Evolutionary conservation across 768 basidiomycete species (phyloP), one percentile per base, ranked within the genome.

Genomic region (Lanmaoa pseudosensibilis): DNA sequence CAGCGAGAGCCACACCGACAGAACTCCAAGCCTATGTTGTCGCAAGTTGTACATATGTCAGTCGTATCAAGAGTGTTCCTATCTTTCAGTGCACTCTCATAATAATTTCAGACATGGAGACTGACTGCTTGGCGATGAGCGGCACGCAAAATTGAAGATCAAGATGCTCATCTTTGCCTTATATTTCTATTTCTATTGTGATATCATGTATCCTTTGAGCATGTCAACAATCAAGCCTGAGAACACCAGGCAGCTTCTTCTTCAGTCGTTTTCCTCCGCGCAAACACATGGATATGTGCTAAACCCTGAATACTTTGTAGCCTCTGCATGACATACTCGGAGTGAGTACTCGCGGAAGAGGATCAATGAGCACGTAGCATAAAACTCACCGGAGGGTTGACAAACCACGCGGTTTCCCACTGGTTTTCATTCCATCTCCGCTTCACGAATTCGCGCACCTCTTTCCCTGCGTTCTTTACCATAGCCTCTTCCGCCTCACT

Each of bases 381-480:
- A 15, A 50, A 30, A 48, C 88, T 67, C 64, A 94, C 92, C 48
- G 86, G 89, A 41, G 92, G 92, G 66, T 94, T 94, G 41, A 92
- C 87, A 65, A 93, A 93, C 92, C 92, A 94, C 2, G 89, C 90
- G 0, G 90, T 91, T 73, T 94, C 92, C 91, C 90, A 94, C n/a
- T 81, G 79, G 5, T 65, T 68, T 65, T 91, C 88, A 18, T 65
- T 62, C 92, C 92, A 94, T 46, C 83, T 74, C 46, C 75, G 77
- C 67, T 73, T 77, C 13, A 94, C 81, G 69, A 87, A 93, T 47
- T 70, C 71, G 34, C 81, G 76, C 41, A 92, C 82, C 59, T 89
- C 84, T 41, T 61, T 67, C 7, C 84, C 85, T 5, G 83, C 86
- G 44, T 67, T 67, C 46, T 68, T 68, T 11, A 88, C 76, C 54